Evolutionary conservation across 371 early-diverging fungal genomes (phyloP).

Genomic region (Saksenaea vasiformis): DNA sequence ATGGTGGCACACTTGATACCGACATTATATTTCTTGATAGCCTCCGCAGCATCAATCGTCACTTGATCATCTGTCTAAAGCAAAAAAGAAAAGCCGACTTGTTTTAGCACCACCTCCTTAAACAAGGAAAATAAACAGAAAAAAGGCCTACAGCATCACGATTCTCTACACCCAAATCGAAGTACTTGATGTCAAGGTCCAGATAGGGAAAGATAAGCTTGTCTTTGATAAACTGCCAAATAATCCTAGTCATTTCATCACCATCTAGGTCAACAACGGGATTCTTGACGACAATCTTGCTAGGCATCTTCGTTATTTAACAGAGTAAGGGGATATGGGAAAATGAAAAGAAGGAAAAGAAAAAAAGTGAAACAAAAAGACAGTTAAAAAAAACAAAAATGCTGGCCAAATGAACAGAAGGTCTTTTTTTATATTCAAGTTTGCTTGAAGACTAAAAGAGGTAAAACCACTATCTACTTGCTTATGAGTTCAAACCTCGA

Average conservation of each 20-base stretch:
- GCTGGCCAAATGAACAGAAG: neutral
- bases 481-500: constrained; percentile 4
- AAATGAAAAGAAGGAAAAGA: neutral
- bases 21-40: constrained; percentile 95
- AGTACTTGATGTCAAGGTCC: constrained; percentile 94
- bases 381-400: neutral
- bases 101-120: too few relatives aligned
- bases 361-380: neutral
- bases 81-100: too few relatives aligned
- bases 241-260: constrained; percentile 96
- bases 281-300: constrained; percentile 71
- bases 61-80: constrained; percentile 91
- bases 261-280: constrained; percentile 95
- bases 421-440: neutral
- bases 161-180: constrained; percentile 89
- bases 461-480: constrained; percentile 1
- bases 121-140: too few relatives aligned
- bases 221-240: constrained; percentile 93
- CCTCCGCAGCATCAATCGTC: constrained; percentile 95
- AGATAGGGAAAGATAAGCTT: constrained; percentile 93
- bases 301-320: constrained; percentile 16
- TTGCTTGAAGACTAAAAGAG: neutral
- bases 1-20: constrained; percentile 99
- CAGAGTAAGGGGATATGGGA: constrained; percentile 3
- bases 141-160: constrained; percentile 86